These are phyloP conservation scores for Coniochaeta sp. DNA, from an alignment of 2,329 filamentous ascomycete genomes.

Conservation along the genomic window DNA sequence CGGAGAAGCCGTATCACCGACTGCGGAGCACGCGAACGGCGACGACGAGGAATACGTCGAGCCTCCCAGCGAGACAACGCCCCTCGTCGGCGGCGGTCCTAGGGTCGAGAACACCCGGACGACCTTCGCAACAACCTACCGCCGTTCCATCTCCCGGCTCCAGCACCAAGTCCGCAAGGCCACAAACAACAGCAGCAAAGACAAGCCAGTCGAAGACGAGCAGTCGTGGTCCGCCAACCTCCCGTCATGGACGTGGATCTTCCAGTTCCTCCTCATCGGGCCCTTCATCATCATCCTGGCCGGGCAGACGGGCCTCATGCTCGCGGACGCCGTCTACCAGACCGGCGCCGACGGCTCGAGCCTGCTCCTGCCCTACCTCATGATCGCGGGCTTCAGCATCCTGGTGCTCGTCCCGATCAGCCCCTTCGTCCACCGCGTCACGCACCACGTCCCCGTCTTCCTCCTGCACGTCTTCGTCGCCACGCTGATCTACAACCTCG, in stretches of 20 bases:
- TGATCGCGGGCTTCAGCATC: constrained; percentile 60
- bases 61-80: constrained; percentile 44
- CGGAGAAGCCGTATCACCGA: constrained; percentile 22
- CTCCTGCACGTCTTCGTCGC: constrained; percentile 65
- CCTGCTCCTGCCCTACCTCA: constrained; percentile 63
- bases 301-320: constrained; percentile 66
- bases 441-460: constrained; percentile 73
- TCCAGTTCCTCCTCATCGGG: constrained; percentile 75
- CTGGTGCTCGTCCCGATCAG: constrained; percentile 68
- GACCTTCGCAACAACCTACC: constrained; percentile 49
- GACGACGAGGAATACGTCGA: constrained; percentile 27
- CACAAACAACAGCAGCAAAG: constrained; percentile 13
- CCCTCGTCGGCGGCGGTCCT: constrained; percentile 29
- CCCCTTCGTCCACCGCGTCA: constrained; percentile 82
- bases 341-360: constrained; percentile 78
- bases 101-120: constrained; percentile 28
- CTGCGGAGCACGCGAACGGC: constrained; percentile 19
- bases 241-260: constrained; percentile 77
- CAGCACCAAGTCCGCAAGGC: constrained; percentile 13
- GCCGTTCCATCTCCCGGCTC: constrained; percentile 35
- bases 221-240: constrained; percentile 79
- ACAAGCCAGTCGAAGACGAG: constrained; percentile 57
- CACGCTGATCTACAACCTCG: constrained; percentile 78
- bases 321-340: constrained; percentile 67
- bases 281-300: constrained; percentile 72